A percentile compares a stretch with the other conserved stretches of the same genome.
These are phyloP conservation scores for Pseudozyma pruni DNA, from an alignment of 1,284 basidiomycete species.

Conservation along the genomic window DNA sequence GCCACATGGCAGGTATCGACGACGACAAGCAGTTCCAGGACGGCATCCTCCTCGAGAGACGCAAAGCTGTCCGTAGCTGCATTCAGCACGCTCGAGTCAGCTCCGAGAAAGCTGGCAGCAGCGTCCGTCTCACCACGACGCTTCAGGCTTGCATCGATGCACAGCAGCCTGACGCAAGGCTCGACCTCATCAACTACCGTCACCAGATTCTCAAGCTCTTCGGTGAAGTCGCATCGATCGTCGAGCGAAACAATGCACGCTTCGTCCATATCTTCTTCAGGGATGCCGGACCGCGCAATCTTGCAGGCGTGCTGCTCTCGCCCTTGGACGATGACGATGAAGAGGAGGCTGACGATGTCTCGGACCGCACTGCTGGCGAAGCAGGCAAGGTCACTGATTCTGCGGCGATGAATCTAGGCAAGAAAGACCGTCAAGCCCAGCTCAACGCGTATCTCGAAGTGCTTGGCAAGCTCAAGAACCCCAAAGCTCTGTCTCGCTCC, in stretches of 20 bases:
- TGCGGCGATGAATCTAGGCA: slow-evolving; percentile 31
- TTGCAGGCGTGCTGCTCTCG: slow-evolving; percentile 35
- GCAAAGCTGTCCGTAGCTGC: slow-evolving; percentile 41
- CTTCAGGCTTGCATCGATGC: slow-evolving; percentile 27
- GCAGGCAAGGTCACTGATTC: slow-evolving; percentile 12
- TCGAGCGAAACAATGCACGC: slow-evolving; percentile 56
- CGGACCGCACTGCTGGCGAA: slow-evolving; percentile 3
- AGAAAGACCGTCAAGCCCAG: slow-evolving; percentile 50
- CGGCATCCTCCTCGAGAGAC: slow-evolving; percentile 36
- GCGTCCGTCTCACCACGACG: slow-evolving; percentile 23
- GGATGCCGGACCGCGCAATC: slow-evolving; percentile 47
- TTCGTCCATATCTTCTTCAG: slow-evolving; percentile 57
- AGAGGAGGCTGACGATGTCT: slow-evolving; percentile 22
- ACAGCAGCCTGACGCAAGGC: slow-evolving; percentile 49
- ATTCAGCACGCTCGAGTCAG: slow-evolving; percentile 43
- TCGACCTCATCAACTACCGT: slow-evolving; percentile 60
- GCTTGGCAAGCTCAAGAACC: slow-evolving; percentile 89
- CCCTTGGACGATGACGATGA: slow-evolving; percentile 43
- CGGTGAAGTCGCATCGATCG: slow-evolving; percentile 35
- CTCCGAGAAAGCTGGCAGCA: slow-evolving; percentile 5
- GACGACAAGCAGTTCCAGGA: slow-evolving; percentile 60
- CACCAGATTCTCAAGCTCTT: slow-evolving; percentile 59
- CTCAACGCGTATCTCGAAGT: slow-evolving; percentile 77
- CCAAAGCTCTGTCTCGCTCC: slow-evolving; percentile 82
- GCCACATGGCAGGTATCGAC: slow-evolving; percentile 38